Evolutionary conservation across 2,329 filamentous ascomycete species (phyloP), one percentile per base, ranked within the genome.

Genomic region (Aspergillus udagawae): DNA sequence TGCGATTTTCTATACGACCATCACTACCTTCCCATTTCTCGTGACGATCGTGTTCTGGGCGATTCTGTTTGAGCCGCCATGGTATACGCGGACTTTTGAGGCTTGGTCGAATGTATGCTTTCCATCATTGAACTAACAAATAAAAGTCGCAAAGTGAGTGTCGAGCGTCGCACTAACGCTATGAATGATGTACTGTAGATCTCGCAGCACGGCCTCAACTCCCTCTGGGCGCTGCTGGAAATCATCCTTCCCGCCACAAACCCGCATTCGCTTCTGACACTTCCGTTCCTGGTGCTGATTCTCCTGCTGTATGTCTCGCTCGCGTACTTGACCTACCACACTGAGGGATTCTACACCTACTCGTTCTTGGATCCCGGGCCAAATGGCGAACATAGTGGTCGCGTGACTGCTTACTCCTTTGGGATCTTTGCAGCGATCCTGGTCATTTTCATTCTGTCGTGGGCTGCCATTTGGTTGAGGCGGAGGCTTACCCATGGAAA

Each of bases 261-360:
- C 6, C 82, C 85, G 10, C 80, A 83, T 27, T 82, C 86, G 0
- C 86, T 83, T 75, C 73, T 89, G 23, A 86, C 92, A 67, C 71
- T 91, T n/a, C 72, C 83, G 14, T 86, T 84, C 68, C 77, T 92
- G 14, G 74, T 92, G 61, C 56, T 91, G n/a, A 72, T 94, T 6
- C 80, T 95, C 45, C 84, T 83, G 0, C 75, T 87, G 3, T 96
- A 95, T 70, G 80, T 92, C 10, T 83, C 78, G 0, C 76, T 95
- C 17, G 90, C 90, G 1, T 95, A 90, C 72, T 65, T 94, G 23
- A 92, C 89, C 0, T 74, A 83, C 59, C 84, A 83, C 4, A 86
- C 86, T 0, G 80, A 91, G 71, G 83, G 83, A 2, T 90, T 88
- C 70, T 95, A 92, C 72, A 82, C 88, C 0, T 96, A 96, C 75